Percentiles rank a stretch among this genome's conserved stretches.
Evolutionary conservation across 192 early-diverging fungal species (phyloP).

Genomic region (Coemansia furcata): DNA sequence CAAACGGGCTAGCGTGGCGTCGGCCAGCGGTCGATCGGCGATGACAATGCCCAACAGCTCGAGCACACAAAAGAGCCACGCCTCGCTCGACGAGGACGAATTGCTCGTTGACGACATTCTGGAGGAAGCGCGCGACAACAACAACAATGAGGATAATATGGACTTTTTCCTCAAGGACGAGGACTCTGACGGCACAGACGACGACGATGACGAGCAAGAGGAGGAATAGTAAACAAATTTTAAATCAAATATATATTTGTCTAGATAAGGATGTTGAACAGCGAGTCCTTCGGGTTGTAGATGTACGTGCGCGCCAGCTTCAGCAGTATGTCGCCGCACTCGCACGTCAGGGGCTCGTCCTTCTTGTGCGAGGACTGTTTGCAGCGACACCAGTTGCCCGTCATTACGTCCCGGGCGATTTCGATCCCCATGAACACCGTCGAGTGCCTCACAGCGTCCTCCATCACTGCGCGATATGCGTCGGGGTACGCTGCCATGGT

Average conservation of each 20-base stretch:
- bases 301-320: constrained; percentile 15
- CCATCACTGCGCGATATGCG: constrained; percentile 3
- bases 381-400: constrained; percentile 41
- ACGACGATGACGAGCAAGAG: constrained; percentile 8
- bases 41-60: constrained; percentile 16
- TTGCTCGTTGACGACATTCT: constrained; percentile 31
- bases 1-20: constrained; percentile 16
- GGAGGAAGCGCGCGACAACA: constrained; percentile 18
- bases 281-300: neutral
- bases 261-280: constrained; percentile 16
- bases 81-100: constrained; percentile 42
- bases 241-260: neutral
- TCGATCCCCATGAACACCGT: constrained; percentile 28
- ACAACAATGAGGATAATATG: constrained; percentile 20
- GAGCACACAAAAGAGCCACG: constrained; percentile 8
- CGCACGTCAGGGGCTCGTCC: constrained; percentile 16
- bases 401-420: constrained; percentile 32
- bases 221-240: neutral
- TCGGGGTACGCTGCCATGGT: constrained; percentile 11
- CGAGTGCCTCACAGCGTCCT: constrained; percentile 8
- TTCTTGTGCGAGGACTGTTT: neutral
- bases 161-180: constrained; percentile 50
- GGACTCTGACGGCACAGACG: constrained; percentile 34
- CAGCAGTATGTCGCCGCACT: constrained; percentile 19
- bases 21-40: neutral